phyloP scores from a whole-genome alignment of 2,329 filamentous ascomycete species.

The Aspergillus luchuensis region DNA sequence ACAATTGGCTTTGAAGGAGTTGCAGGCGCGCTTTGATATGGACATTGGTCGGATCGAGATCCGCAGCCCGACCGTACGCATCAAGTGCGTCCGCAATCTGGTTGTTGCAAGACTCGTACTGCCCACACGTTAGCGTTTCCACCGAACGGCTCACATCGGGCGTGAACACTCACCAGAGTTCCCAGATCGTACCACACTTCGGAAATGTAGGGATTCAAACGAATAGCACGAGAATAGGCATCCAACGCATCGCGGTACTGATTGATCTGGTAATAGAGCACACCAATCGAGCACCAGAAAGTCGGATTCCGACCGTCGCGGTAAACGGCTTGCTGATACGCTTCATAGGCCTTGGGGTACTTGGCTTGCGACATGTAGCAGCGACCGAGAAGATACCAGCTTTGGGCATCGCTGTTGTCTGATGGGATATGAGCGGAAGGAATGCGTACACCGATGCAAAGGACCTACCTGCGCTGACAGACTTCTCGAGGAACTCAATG shows the following conservation, averaged over 20 bases:
- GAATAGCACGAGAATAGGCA: constrained; percentile 94
- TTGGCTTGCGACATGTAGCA: constrained; percentile 99
- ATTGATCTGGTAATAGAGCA: constrained; percentile 99
- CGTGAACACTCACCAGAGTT: constrained; percentile 70
- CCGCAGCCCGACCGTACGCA: constrained; percentile 90
- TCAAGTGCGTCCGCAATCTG: constrained; percentile 95
- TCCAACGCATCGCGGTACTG: constrained; percentile 97
- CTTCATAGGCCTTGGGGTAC: constrained; percentile 97
- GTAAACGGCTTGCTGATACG: constrained; percentile 98
- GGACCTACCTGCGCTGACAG: constrained; percentile 79
- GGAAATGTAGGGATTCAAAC: constrained; percentile 95
- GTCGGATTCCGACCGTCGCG: constrained; percentile 96
- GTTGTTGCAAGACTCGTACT: constrained; percentile 99
- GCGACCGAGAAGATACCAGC: constrained; percentile 95
- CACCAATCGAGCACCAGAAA: constrained; percentile 99
- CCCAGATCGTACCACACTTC: constrained; percentile 99
- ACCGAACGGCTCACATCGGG: neutral
- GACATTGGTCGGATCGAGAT: constrained; percentile 87
- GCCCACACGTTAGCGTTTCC: constrained; percentile 12
- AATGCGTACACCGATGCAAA: neutral
- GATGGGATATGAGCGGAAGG: constrained; percentile 18
- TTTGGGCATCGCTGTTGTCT: constrained; percentile 95
- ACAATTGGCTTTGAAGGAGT: constrained; percentile 77
- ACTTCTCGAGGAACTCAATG: constrained; percentile 96
- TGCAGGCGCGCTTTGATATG: constrained; percentile 96